These are phyloP conservation scores for Neurospora sp. DNA, from an alignment of 495 filamentous ascomycete species.

Conservation along the genomic window DNA sequence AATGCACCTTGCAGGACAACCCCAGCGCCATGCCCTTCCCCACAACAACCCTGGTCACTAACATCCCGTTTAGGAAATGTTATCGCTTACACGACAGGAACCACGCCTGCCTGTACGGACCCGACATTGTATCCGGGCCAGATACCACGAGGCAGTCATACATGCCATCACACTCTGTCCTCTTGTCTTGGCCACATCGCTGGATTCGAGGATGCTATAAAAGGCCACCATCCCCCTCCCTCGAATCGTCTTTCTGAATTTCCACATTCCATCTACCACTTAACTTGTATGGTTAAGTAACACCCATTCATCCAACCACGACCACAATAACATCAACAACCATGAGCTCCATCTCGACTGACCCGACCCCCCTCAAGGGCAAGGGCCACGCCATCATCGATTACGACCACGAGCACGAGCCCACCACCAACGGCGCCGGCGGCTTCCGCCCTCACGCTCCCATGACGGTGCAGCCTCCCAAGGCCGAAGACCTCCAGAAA, in stretches of 20 bases:
- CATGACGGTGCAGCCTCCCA: constrained; percentile 75
- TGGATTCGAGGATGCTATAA: not conserved
- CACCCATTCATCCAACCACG: not conserved
- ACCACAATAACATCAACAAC: not conserved
- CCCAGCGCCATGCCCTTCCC: not conserved
- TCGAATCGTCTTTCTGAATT: not conserved
- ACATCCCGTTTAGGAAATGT: not conserved
- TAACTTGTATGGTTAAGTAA: not conserved
- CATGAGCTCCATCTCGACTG: not conserved
- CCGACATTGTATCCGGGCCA: not conserved
- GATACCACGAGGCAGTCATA: not conserved
- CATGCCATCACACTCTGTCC: not conserved
- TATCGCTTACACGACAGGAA: not conserved
- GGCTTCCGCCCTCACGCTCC: constrained; percentile 36
- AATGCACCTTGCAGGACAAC: not conserved
- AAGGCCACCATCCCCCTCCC: not conserved
- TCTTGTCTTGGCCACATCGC: not conserved
- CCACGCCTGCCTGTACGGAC: not conserved
- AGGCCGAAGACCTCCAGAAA: constrained; percentile 75
- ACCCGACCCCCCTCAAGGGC: constrained; percentile 13
- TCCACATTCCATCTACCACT: not conserved
- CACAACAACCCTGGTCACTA: not conserved
- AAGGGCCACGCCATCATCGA: constrained; percentile 9
- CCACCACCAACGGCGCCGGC: not conserved
- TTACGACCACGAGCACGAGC: not conserved